These are phyloP conservation scores for Dendrostoma leiphaemia DNA, from an alignment of 2,329 filamentous ascomycete species.

Conservation along the genomic window DNA sequence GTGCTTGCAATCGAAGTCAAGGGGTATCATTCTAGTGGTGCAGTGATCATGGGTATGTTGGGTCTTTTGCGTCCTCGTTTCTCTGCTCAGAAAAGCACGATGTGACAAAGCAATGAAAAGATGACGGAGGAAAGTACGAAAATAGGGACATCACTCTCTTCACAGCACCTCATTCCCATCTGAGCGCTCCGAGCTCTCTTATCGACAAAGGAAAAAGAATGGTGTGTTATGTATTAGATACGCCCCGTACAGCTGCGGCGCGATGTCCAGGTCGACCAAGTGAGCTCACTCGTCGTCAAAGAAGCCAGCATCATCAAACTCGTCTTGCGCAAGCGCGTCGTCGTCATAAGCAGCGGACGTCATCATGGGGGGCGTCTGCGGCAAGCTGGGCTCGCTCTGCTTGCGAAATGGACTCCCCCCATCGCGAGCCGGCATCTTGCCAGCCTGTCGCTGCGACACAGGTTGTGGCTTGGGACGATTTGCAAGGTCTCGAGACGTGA, in stretches of 20 bases:
- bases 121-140: not conserved
- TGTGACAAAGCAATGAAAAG: constrained; percentile 1
- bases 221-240: not conserved
- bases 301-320: constrained; percentile 60
- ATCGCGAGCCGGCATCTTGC: constrained; percentile 34
- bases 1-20: not conserved
- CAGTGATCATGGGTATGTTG: constrained; percentile 6
- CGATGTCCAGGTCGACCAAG: not conserved
- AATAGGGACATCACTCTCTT: not conserved
- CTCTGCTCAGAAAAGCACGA: not conserved
- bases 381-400: constrained; percentile 34
- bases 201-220: constrained; percentile 10
- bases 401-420: constrained; percentile 42
- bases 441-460: constrained; percentile 34
- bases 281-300: constrained; percentile 26
- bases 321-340: constrained; percentile 54
- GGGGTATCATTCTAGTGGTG: constrained; percentile 27
- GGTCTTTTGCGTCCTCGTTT: not conserved
- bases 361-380: constrained; percentile 63
- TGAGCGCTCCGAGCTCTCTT: not conserved
- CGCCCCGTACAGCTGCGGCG: not conserved
- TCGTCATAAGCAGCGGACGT: constrained; percentile 56
- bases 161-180: not conserved
- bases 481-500: constrained; percentile 49
- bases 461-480: constrained; percentile 33